Percentiles rank a stretch among this genome's conserved stretches.
phyloP scores from a whole-genome alignment of 2,329 filamentous ascomycete species.

The Xylaria sp. region DNA sequence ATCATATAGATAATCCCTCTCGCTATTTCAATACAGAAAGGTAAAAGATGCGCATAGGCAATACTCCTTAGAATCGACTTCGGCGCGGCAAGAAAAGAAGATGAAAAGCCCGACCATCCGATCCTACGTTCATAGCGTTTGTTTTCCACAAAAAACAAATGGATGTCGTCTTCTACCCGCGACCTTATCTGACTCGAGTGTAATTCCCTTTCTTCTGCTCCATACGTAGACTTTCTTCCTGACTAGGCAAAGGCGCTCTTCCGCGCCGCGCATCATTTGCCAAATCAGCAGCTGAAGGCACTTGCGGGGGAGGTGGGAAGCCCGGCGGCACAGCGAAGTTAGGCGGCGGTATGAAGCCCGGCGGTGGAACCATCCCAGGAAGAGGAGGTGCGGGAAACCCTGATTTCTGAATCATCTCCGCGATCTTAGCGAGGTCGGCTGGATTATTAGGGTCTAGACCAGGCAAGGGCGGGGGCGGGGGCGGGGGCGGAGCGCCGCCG shows the following conservation, averaged over 20 bases:
- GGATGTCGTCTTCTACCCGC: no score
- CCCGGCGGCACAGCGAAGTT: slow-evolving; percentile 54
- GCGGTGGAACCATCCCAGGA: slow-evolving; percentile 60
- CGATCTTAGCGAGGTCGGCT: slow-evolving; percentile 69
- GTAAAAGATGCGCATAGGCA: background rate
- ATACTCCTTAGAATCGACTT: background rate
- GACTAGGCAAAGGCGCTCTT: slow-evolving; percentile 86
- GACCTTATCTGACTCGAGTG: slow-evolving; percentile 60
- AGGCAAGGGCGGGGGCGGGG: slow-evolving; percentile 61
- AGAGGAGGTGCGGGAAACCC: slow-evolving; percentile 70
- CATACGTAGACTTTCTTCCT: slow-evolving; percentile 82
- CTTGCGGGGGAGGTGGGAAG: slow-evolving; percentile 49
- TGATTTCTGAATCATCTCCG: slow-evolving; percentile 73
- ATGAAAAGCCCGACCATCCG: background rate
- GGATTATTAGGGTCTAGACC: slow-evolving; percentile 70
- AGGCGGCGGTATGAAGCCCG: slow-evolving; percentile 59
- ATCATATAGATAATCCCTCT: slow-evolving; percentile 16
- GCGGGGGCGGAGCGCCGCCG: slow-evolving; percentile 42
- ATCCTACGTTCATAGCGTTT: no score
- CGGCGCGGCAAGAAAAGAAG: background rate
- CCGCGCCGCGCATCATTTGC: slow-evolving; percentile 63
- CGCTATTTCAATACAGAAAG: background rate
- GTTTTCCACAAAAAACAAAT: background rate
- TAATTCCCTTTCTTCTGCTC: slow-evolving; percentile 77
- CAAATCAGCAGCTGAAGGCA: slow-evolving; percentile 39